Percentiles rank a stretch among this genome's conserved stretches.
phyloP scores from a whole-genome alignment of 139 green algal species.

The Micractinium sp. region DNA sequence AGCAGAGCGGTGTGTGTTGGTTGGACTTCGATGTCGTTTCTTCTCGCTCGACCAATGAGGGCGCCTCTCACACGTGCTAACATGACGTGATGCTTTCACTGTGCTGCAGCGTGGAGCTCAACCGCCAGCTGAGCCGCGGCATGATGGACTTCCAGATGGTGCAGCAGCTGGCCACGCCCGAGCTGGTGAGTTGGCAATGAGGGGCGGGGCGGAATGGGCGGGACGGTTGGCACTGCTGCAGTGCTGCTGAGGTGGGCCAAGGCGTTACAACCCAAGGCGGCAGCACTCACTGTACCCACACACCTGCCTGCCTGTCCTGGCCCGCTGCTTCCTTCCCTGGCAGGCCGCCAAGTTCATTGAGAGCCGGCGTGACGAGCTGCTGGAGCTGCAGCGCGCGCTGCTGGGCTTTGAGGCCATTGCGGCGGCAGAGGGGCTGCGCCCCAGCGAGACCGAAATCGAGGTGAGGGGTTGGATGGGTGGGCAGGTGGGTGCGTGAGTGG shows the following conservation, averaged over 20 bases:
- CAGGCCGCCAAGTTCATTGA: slow-evolving; percentile 26
- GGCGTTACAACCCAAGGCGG: no score
- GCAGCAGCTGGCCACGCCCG: slow-evolving; percentile 54
- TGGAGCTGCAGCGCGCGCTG: slow-evolving; percentile 27
- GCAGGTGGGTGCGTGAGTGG: background rate
- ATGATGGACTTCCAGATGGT: slow-evolving; percentile 50
- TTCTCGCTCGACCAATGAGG: no score
- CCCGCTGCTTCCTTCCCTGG: background rate
- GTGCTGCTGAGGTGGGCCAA: no score
- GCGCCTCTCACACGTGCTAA: background rate
- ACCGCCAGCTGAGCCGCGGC: slow-evolving; percentile 35
- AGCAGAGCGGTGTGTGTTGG: no score
- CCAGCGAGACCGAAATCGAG: slow-evolving; percentile 38
- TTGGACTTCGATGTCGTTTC: no score
- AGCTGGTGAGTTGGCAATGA: slow-evolving; percentile 34
- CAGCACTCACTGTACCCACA: background rate
- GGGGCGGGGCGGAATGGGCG: no score
- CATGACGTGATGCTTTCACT: no score
- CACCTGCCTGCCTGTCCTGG: background rate
- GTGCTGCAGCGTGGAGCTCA: slow-evolving; percentile 39
- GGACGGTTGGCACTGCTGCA: no score
- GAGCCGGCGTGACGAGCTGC: slow-evolving; percentile 37
- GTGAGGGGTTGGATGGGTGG: background rate
- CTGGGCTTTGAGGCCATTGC: slow-evolving; percentile 54
- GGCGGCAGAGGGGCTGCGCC: slow-evolving; percentile 34